Evolutionary conservation across 176 grass and related monocot genomes (phyloP).

Genomic region (Lolium perenne): DNA sequence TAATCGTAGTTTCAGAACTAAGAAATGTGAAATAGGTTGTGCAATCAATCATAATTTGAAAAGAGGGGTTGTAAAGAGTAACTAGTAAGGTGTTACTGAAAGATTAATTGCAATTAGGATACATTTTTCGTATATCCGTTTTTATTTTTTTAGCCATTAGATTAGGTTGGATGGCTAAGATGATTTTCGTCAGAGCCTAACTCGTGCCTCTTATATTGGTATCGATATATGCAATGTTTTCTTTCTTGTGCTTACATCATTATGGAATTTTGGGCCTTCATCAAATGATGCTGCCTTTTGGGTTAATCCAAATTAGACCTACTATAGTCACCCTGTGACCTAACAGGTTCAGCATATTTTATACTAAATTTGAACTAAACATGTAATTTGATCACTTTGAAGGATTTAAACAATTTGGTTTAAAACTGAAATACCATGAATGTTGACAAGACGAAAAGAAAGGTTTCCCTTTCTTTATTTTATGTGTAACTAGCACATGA

Average conservation of each 20-base stretch:
- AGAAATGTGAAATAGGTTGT: not conserved
- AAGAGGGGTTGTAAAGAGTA: not conserved
- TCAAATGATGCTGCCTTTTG: not conserved
- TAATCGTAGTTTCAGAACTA: not conserved
- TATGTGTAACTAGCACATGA: not conserved
- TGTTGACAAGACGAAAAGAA: not conserved
- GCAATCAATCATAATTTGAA: not conserved
- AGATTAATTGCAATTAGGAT: not conserved
- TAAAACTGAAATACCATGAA: not conserved
- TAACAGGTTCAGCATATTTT: conserved; percentile 19
- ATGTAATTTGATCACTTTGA: conserved; percentile 34
- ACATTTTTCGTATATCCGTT: not conserved
- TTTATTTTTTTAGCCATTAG: not conserved
- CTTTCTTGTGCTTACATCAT: conserved; percentile 26
- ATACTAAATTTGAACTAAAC: conserved; percentile 34
- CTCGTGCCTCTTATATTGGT: not conserved
- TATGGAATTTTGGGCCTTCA: conserved; percentile 18
- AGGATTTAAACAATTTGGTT: conserved; percentile 6
- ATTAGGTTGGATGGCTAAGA: not conserved
- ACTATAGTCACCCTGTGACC: not conserved
- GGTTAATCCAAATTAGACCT: not conserved
- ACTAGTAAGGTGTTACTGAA: not conserved
- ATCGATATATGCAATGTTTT: conserved; percentile 36
- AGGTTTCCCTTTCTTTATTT: conserved; percentile 21
- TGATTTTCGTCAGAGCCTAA: not conserved